Base-by-base conservation (phyloP, 2,329 filamentous ascomycete genomes). In the Nemania sp. region DNA sequence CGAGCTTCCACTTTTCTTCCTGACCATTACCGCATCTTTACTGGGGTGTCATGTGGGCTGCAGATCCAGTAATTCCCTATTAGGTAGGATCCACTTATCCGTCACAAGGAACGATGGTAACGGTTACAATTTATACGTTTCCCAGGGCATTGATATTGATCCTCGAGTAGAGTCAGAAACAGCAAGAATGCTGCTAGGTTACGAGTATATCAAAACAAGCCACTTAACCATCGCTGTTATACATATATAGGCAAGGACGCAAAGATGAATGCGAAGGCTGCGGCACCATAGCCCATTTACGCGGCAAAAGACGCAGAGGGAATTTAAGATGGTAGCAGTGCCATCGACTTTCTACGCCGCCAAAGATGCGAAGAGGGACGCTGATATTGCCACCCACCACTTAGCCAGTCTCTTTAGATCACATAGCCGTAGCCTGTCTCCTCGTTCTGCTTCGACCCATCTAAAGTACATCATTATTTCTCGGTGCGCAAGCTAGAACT, bases 1-100 rank as follows among this genome's bases (percentile, higher is more conserved):
- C 24, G 51, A 58, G 52, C 62, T 65, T 61, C 65, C 60, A 68
- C 57, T 65, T 65, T 66, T 68, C 62, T 35, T 27, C n/a, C 29
- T n/a, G 41, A 29, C 59, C 27, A 29, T 67, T 59, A 55, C 41
- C 32, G 55, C 29, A 41, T 13, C 13, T 20, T 45, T 15, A 26
- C 61, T 64, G 62, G 62, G 62, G 55, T n/a, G n/a, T n/a, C n/a
- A n/a, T n/a, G n/a, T n/a, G n/a, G n/a, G n/a, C n/a, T n/a, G n/a
- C n/a, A n/a, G n/a, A n/a, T n/a, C n/a, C n/a, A n/a, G n/a, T n/a
- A n/a, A n/a, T n/a, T n/a, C n/a, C n/a, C n/a, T n/a, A n/a, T n/a
- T n/a, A n/a, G n/a, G n/a, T n/a, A n/a, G n/a, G n/a, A n/a, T n/a
- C n/a, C n/a, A n/a, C n/a, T n/a, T n/a, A n/a, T n/a, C n/a, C n/a